Evolutionary conservation across 2,329 filamentous ascomycete genomes (phyloP), one percentile per base, ranked within the genome.

Genomic region (Beauveria sp.): DNA sequence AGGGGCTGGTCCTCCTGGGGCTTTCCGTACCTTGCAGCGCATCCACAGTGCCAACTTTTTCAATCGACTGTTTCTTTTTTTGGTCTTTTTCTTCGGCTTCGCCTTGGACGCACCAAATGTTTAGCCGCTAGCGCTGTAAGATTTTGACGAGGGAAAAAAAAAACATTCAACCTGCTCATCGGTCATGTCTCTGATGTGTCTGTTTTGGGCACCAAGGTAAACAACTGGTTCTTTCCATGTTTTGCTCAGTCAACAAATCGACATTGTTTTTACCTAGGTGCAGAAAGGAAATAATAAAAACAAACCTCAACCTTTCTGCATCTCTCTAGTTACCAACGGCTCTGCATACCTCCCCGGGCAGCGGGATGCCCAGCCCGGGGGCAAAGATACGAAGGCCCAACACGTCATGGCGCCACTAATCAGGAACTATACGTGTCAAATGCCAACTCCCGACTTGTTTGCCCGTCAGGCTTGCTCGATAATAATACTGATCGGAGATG

Each of bases 401-500:
- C 38, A 59, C 57, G 57, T 59, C 57, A 59, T 59, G 26, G 57
- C 57, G 55, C 45, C 47, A 20, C 5, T 28, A 38, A 38, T 38
- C 34, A 38, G 34, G 34, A 38, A 38, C 30, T 34, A 38, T 14
- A 5, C 34, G 12, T 38, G 34, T 38, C 34, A 38, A 38, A 38
- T 38, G 34, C 12, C 34, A 38, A 38, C 30, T 14, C 12, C 30
- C 52, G 7, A 34, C 12, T 5, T 38, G 34, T 38, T 38, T 38
- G 34, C 34, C 34, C 34, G 5, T 12, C 12, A 38, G 34, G 34
- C 12, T 38, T 38, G 34, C 34, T 38, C 34, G 34, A 14, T 34
- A 34, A 34, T 34, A 14, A 34, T 34, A 34, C 12, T 34, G 12
- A 38, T 38, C 34, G 34, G 34, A 38, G 12, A 38, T 38, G 34